These are phyloP conservation scores for Phaffomyces antillensis DNA, from an alignment of 805 yeast genomes.

Conservation along the genomic window DNA sequence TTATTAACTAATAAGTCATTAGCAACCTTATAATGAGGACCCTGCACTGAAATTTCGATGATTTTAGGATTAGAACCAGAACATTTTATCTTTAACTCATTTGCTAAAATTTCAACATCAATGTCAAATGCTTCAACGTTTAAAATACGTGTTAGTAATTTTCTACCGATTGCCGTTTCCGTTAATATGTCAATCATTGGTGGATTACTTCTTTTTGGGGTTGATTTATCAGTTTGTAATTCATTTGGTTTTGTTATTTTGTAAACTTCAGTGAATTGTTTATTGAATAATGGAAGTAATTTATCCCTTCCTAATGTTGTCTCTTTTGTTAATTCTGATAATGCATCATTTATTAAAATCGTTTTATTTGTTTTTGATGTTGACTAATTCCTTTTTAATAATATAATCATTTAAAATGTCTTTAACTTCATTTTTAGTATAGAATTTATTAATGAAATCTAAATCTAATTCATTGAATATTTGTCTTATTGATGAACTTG, in stretches of 20 bases:
- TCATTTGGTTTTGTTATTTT: constrained; percentile 33
- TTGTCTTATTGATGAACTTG: constrained; percentile 41
- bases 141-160: constrained; percentile 64
- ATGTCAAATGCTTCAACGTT: constrained; percentile 65
- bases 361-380: constrained; percentile 44
- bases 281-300: constrained; percentile 36
- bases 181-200: constrained; percentile 64
- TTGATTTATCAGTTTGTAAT: constrained; percentile 22
- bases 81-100: constrained; percentile 67
- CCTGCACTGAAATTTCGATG: constrained; percentile 80
- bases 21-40: constrained; percentile 68
- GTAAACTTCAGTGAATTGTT: constrained; percentile 40
- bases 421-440: constrained; percentile 49
- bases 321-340: constrained; percentile 38
- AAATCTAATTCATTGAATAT: constrained; percentile 39
- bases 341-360: constrained; percentile 47
- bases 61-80: constrained; percentile 72
- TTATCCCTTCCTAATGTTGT: constrained; percentile 28
- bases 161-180: constrained; percentile 76
- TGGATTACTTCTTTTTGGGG: constrained; percentile 52
- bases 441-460: constrained; percentile 31
- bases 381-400: constrained; percentile 40
- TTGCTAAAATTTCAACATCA: constrained; percentile 57
- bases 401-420: constrained; percentile 50
- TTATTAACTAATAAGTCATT: constrained; percentile 48